Percentiles rank a stretch among this genome's conserved stretches.
These are phyloP conservation scores for Przewalskia tangutica DNA, from an alignment of 257 asterid species.

Conservation along the genomic window DNA sequence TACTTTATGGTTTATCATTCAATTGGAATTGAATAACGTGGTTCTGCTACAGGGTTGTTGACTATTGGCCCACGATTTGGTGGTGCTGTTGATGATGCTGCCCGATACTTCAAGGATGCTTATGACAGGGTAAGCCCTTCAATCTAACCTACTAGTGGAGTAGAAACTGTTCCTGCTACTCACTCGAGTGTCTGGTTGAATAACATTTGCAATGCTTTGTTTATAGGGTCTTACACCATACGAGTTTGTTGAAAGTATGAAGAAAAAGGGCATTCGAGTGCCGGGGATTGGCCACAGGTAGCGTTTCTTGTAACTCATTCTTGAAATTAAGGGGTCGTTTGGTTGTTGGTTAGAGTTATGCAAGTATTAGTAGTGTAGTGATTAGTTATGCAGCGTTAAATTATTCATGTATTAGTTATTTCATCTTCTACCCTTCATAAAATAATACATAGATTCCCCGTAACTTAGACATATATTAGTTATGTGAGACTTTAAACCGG, in stretches of 20 bases:
- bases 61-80: conserved; percentile 99
- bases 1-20: background rate
- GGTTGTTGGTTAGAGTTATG: too few relatives aligned
- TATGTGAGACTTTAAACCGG: too few relatives aligned
- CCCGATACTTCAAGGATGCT: conserved; percentile 98
- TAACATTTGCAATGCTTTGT: background rate
- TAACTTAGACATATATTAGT: too few relatives aligned
- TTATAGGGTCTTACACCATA: conserved; percentile 74
- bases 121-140: conserved; percentile 58
- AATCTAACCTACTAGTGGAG: background rate
- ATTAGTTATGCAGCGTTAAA: too few relatives aligned
- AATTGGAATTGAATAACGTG: background rate
- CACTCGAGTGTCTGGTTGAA: background rate
- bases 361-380: too few relatives aligned
- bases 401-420: too few relatives aligned
- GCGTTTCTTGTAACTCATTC: background rate
- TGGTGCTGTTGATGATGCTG: conserved; percentile 99
- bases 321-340: too few relatives aligned
- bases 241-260: conserved; percentile 94
- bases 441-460: too few relatives aligned
- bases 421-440: too few relatives aligned
- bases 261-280: conserved; percentile 94
- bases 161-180: background rate
- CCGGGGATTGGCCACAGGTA: conserved; percentile 99
- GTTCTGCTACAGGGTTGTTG: conserved; percentile 58